Conservation (phyloP, 176 grass and related monocot genomes). For the Elymus sibiricus region DNA sequence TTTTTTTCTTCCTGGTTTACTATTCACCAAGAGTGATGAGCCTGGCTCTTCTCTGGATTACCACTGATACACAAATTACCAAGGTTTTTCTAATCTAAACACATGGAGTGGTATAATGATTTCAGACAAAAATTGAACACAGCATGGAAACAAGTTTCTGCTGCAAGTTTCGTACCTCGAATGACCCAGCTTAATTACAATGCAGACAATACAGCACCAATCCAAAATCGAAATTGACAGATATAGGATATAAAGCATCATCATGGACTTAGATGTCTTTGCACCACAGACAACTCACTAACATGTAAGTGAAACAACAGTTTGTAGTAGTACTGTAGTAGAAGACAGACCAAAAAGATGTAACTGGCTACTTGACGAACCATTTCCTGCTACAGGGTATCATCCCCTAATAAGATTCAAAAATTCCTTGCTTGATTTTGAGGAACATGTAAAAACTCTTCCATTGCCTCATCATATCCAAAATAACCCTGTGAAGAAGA, state of each 20-base stretch:
- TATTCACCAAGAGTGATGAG: no score
- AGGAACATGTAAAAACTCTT: neutral
- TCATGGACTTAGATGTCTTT: neutral
- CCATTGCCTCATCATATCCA: neutral
- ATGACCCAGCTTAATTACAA: neutral
- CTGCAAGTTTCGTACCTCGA: neutral
- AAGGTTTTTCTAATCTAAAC: no score
- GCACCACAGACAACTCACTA: neutral
- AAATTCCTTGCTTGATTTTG: neutral
- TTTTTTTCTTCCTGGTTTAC: no score
- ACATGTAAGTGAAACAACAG: neutral
- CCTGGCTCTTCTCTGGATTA: no score
- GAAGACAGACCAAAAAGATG: neutral
- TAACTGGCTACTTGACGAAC: neutral
- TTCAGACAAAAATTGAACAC: neutral
- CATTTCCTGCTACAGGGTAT: neutral
- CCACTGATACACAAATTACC: neutral
- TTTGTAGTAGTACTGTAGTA: no score
- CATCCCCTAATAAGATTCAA: neutral
- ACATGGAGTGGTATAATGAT: neutral
- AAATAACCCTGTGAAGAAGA: neutral
- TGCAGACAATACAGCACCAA: neutral
- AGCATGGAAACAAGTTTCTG: neutral
- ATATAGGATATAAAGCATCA: neutral
- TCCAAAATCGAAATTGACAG: neutral